phyloP scores from a whole-genome alignment of 2,329 filamentous ascomycete species.

The Nakataea oryzae region DNA sequence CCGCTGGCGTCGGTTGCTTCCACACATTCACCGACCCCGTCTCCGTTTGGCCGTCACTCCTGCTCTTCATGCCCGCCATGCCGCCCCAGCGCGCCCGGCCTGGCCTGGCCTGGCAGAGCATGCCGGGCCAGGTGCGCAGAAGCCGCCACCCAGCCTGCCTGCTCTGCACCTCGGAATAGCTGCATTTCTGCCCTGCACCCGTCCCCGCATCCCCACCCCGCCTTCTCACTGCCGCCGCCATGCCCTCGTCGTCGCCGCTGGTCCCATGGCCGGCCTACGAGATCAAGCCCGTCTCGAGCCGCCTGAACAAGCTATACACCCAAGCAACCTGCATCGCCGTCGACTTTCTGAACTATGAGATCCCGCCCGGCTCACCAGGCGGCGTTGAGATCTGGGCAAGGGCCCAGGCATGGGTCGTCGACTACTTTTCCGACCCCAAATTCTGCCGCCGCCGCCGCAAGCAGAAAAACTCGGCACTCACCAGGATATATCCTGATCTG shows the following conservation, averaged over 20 bases:
- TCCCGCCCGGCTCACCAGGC: too few relatives aligned
- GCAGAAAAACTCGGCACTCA: constrained; percentile 8
- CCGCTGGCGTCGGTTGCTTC: neutral
- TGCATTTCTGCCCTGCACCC: neutral
- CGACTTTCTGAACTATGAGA: constrained; percentile 15
- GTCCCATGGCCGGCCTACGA: neutral
- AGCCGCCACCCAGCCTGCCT: too few relatives aligned
- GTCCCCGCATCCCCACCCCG: too few relatives aligned
- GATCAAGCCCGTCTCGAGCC: neutral
- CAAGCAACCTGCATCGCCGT: constrained; percentile 14
- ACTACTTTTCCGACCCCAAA: constrained; percentile 3
- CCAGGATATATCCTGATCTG: constrained; percentile 10
- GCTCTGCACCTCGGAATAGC: neutral
- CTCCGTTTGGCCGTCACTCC: neutral
- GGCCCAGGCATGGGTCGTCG: neutral
- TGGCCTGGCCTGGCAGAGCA: too few relatives aligned
- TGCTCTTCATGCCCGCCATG: neutral
- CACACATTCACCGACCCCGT: neutral
- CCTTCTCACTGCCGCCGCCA: neutral
- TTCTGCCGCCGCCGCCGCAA: constrained; percentile 8
- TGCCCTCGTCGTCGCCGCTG: neutral
- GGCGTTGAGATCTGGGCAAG: neutral
- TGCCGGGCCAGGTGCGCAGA: too few relatives aligned
- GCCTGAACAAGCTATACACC: neutral
- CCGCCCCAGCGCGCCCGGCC: too few relatives aligned